These are phyloP conservation scores for Moesziomyces sp. DNA, from an alignment of 1,284 basidiomycete species.

Conservation along the genomic window DNA sequence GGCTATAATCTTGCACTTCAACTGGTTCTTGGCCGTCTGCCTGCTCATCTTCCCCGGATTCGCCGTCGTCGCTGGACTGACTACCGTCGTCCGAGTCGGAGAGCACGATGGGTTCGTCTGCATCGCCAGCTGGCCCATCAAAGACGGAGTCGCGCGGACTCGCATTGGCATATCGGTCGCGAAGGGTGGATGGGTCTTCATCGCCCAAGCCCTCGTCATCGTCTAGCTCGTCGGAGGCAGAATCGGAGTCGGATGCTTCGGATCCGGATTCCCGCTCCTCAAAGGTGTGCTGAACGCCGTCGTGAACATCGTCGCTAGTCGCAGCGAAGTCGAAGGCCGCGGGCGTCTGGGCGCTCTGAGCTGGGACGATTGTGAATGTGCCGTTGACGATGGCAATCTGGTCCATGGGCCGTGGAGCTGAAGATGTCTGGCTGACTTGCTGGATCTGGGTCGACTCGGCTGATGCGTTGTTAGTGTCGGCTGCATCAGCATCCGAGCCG, in stretches of 20 bases:
- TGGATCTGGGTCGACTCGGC: not conserved
- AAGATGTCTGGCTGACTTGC: not conserved
- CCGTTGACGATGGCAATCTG: conserved; percentile 40
- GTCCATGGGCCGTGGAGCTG: conserved; percentile 23
- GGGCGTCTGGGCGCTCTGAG: not conserved
- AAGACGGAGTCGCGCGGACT: conserved; percentile 21
- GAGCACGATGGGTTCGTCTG: conserved; percentile 43
- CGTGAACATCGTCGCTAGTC: not conserved
- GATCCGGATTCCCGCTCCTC: conserved; percentile 2
- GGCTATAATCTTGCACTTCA: not conserved
- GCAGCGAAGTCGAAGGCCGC: not conserved
- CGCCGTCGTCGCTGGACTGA: not conserved
- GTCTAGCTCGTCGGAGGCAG: conserved; percentile 1
- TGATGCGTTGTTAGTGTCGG: not conserved
- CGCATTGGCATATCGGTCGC: conserved; percentile 12
- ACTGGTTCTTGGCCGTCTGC: not conserved
- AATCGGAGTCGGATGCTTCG: not conserved
- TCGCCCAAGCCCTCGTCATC: conserved; percentile 12
- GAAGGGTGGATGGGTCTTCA: not conserved
- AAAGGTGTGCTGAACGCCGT: conserved; percentile 4
- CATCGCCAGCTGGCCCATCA: conserved; percentile 34
- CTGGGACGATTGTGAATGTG: conserved; percentile 27
- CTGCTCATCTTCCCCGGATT: conserved; percentile 2
- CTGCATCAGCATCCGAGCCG: conserved; percentile 1
- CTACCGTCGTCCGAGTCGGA: conserved; percentile 39